Evolutionary conservation across 2,329 filamentous ascomycete species (phyloP), one percentile per base, ranked within the genome.

Genomic region (Penicillium capsulatum): DNA sequence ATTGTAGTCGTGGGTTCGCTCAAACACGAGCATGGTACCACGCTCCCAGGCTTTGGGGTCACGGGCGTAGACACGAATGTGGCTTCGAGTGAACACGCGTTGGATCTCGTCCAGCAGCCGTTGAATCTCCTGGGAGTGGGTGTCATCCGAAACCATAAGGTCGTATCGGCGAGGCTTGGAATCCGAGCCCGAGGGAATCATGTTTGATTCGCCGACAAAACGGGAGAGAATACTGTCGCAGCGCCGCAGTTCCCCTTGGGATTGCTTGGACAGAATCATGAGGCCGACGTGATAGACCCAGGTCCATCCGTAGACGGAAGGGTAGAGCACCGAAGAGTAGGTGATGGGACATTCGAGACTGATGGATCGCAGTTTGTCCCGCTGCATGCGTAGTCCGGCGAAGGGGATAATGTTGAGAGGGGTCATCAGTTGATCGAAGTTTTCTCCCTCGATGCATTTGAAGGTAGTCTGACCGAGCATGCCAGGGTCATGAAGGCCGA

Each of bases 21-120:
- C 22, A 26, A 36, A 29, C 11, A 28, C 16, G 22, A 36, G 9
- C 34, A 36, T 19, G 11, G 34, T 36, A n/a, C 34, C 34, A 13
- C 27, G 27, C 17, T 32, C 27, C 27, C 22, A 32, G 7, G 8
- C 9, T 9, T 15, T 17, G 8, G 17, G 28, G 15, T 36, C 24
- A 10, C 24, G 9, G 4, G 34, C 34, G 9, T n/a, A 27, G 8
- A 36, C 34, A 11, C 22, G 34, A 10, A 36, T 7, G 11, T 24
- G 22, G 9, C 9, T 5, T 5, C 19, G 19, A 22, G 19, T 22
- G 5, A 5, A 22, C 5, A 22, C 19, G 9, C 9, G 5, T 9
- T 22, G 5, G 5, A 22, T 22, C 9, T 22, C 9, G 5, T 22
- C 9, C 5, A 5, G 9, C 19, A 22, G 19, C 19, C 9, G 5